Evolutionary conservation across 75 land plant genomes (phyloP).

Genomic region (Selaginella tamariscina): DNA sequence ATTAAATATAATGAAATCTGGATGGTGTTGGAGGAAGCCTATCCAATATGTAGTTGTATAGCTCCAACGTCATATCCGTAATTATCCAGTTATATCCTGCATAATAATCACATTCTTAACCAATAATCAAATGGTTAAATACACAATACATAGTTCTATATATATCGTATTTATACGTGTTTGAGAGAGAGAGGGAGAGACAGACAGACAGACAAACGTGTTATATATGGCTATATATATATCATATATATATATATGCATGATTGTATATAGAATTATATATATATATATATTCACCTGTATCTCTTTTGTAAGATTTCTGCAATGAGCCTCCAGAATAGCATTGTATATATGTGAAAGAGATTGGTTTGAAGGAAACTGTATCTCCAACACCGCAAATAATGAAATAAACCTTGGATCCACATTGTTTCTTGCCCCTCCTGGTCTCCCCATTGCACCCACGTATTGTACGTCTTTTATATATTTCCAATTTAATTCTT

Average conservation of each 20-base stretch:
- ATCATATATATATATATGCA: too few species aligned
- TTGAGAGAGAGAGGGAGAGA: too few species aligned
- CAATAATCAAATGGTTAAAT: too few species aligned
- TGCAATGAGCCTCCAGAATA: slow-evolving; percentile 21
- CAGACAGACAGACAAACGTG: too few species aligned
- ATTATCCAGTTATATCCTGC: slow-evolving; percentile 18
- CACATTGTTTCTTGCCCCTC: slow-evolving; percentile 30
- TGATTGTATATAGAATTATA: neutral
- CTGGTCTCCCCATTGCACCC: slow-evolving; percentile 32
- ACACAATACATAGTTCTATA: too few species aligned
- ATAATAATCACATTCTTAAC: neutral
- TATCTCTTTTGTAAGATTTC: slow-evolving; percentile 17
- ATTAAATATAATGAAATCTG: slow-evolving; percentile 30
- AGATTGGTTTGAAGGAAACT: slow-evolving; percentile 20
- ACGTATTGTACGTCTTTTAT: slow-evolving; percentile 26
- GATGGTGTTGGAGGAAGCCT: slow-evolving; percentile 31
- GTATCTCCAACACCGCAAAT: slow-evolving; percentile 26
- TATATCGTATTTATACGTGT: too few species aligned
- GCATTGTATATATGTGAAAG: slow-evolving; percentile 22
- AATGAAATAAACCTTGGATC: slow-evolving; percentile 31
- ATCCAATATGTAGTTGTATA: slow-evolving; percentile 24
- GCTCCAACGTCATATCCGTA: slow-evolving; percentile 16
- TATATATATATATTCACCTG: slow-evolving; percentile 8
- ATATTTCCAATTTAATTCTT: slow-evolving; percentile 31
- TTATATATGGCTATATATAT: too few species aligned